Percentiles rank a stretch among this genome's conserved stretches.
These are phyloP conservation scores for Ceratocystis huliohia DNA, from an alignment of 2,329 filamentous ascomycete species.

Conservation along the genomic window DNA sequence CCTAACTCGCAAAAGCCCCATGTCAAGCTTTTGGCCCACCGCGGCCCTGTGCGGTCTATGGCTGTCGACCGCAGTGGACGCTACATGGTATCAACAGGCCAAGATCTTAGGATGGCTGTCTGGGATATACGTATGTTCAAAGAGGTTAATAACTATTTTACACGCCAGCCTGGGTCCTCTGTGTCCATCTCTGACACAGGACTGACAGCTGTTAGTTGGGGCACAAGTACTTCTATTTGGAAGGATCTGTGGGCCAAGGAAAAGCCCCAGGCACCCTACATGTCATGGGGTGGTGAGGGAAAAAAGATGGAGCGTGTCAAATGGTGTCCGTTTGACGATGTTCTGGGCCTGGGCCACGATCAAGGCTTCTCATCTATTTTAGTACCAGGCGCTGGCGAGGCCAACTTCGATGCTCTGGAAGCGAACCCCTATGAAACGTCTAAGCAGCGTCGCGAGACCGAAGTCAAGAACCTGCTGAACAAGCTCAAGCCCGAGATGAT, in stretches of 20 bases:
- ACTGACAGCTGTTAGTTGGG: constrained; percentile 80
- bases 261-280: constrained; percentile 78
- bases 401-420: constrained; percentile 91
- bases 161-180: constrained; percentile 67
- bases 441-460: constrained; percentile 83
- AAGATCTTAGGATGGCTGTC: constrained; percentile 82
- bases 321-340: constrained; percentile 93
- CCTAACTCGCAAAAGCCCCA: constrained; percentile 77
- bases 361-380: constrained; percentile 81
- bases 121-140: constrained; percentile 94
- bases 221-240: constrained; percentile 82
- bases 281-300: constrained; percentile 83
- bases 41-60: constrained; percentile 73
- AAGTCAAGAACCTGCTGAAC: constrained; percentile 81
- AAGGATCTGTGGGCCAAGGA: constrained; percentile 73
- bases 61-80: constrained; percentile 79
- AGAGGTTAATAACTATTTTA: constrained; percentile 80
- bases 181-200: constrained; percentile 81
- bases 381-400: constrained; percentile 87
- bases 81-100: constrained; percentile 90
- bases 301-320: constrained; percentile 64
- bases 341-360: constrained; percentile 74
- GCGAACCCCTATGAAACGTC: constrained; percentile 87
- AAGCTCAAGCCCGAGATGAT: constrained; percentile 98
- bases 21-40: constrained; percentile 82